Percentiles rank a stretch among this genome's conserved stretches.
Conservation (phyloP, 768 basidiomycete species). For the Gloeopeniophorella convolvens region DNA sequence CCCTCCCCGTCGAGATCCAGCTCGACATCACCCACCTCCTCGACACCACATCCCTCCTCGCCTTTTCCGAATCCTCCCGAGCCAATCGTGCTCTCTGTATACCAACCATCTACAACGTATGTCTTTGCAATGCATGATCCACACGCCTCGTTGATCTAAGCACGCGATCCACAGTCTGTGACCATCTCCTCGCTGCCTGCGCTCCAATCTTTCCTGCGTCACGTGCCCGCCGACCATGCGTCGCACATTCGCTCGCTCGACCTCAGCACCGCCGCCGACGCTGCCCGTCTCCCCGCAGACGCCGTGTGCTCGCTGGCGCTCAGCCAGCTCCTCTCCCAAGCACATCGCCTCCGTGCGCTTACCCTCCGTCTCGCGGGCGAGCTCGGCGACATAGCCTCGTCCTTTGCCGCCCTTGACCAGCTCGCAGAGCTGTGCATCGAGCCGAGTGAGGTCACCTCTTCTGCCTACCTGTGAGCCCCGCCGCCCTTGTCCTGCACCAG, state of each 20-base stretch:
- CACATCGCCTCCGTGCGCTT: constrained; percentile 14
- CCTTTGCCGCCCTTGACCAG: constrained; percentile 8
- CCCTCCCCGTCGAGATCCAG: constrained; percentile 19
- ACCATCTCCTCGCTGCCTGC: constrained; percentile 3
- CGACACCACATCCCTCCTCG: constrained; percentile 13
- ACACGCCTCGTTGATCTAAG: not conserved
- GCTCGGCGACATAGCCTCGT: constrained; percentile 8
- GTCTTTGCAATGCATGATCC: too few relatives aligned
- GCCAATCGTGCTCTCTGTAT: constrained; percentile 8
- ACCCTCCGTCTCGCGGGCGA: constrained; percentile 17
- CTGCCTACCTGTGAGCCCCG: constrained; percentile 7
- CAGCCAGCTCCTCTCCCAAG: constrained; percentile 1
- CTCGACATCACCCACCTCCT: constrained; percentile 16
- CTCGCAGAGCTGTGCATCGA: constrained; percentile 15
- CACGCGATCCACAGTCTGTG: constrained; percentile 10
- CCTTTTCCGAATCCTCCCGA: constrained; percentile 11
- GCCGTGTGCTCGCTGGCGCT: constrained; percentile 12
- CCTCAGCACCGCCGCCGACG: constrained; percentile 10
- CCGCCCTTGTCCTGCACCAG: constrained; percentile 5
- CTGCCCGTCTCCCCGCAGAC: not conserved
- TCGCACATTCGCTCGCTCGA: constrained; percentile 14
- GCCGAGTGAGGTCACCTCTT: constrained; percentile 13
- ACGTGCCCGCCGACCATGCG: constrained; percentile 15
- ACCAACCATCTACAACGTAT: constrained; percentile 15
- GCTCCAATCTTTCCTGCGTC: constrained; percentile 19